Base-by-base conservation (phyloP, 2,329 filamentous ascomycete species). In the Xylariomycetidae sp. region DNA sequence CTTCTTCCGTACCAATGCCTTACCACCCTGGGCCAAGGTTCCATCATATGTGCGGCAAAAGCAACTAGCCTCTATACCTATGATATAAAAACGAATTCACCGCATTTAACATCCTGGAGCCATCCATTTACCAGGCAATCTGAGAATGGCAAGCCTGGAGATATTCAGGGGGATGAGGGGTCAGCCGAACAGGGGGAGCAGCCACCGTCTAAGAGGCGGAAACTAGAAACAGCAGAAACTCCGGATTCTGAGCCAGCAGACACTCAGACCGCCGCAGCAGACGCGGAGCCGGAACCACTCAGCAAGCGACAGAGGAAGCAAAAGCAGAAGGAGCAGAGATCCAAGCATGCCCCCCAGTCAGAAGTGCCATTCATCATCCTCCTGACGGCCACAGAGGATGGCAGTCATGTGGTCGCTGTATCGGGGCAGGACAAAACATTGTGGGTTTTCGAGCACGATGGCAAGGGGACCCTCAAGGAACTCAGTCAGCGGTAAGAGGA, bases 381-480 rank as follows among this genome's bases (percentile, higher is more conserved):
- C 42, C 56, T 96, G 44, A 67, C 74, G 15, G 63, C 74, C 17
- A 82, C 87, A 1, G 58, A 67, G 11, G 70, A 85, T 45, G 77
- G 80, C 11, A 69, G 74, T 26, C 69, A 94, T 61, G 58, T 94
- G 14, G 66, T 95, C 26, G 85, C 80, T 15, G 77, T 94, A 18
- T 94, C 88, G 7, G 82, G 77, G n/a, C 87, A 94, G 51, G 92
- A 97, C 67, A 98, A 98, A 66, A 80, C 76, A 31, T 72, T 98
- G 25, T 85, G 86, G 58, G 86, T 96, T 0, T 86, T 97, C 54
- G 69, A 78, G 45, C 69, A 89, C 38, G 70, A 77, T 18, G 63
- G 70, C 3, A 61, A 73, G 33, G 84, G 81, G 2, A 62, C 61
- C 3, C 61, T 96, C 17, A 66, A 68, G 18, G 72, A 87, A 52